Conservation (phyloP, 2,329 filamentous ascomycete species). For the Talaromyces sp. region DNA sequence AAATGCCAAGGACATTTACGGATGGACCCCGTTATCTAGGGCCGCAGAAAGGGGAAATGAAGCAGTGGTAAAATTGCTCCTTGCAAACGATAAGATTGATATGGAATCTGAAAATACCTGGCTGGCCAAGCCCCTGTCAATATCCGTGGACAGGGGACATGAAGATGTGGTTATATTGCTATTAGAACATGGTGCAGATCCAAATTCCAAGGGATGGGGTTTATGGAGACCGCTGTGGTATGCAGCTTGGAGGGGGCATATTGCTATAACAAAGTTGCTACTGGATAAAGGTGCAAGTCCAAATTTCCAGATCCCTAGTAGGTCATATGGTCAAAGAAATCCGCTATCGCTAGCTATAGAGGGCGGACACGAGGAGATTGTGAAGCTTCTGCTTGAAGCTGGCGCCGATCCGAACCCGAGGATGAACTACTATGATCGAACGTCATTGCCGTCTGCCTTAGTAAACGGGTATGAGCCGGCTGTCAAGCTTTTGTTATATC, state of each 20-base stretch:
- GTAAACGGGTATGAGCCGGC: constrained; percentile 28
- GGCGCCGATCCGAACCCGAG: neutral
- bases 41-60: neutral
- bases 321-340: neutral
- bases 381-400: constrained; percentile 4
- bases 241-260: neutral
- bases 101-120: neutral
- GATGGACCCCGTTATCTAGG: neutral
- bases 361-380: constrained; percentile 6
- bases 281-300: neutral
- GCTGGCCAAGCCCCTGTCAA: neutral
- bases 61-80: neutral
- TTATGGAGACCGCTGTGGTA: neutral
- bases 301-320: neutral
- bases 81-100: neutral
- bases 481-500: constrained; percentile 3
- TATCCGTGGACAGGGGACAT: neutral
- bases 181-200: neutral
- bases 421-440: neutral
- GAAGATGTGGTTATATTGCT: neutral
- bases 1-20: neutral
- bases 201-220: neutral
- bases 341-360: constrained; percentile 9
- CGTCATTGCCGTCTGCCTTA: constrained; percentile 29
- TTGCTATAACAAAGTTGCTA: neutral